Base-by-base conservation (phyloP, 139 green algal species). In the Picochlorum sp. region DNA sequence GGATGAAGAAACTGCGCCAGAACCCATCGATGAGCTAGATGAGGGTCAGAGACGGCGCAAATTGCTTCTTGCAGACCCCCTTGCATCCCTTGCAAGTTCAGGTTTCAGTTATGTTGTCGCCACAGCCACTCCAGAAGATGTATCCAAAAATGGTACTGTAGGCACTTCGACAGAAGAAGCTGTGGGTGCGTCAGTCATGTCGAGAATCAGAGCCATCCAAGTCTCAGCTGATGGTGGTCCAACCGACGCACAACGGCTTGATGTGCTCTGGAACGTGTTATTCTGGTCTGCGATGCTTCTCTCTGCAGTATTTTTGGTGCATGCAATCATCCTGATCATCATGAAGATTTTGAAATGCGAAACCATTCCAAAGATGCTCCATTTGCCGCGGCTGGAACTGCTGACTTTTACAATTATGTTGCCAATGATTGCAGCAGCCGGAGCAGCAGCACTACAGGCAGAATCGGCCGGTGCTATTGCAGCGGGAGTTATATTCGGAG, bases 321-420 rank as follows among this genome's bases (percentile, higher is more conserved):
- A 73, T 47, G 9, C 50, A 4, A 55, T 15, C 4, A 6, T 24
- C 6, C 10, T 20, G 2, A 6, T 8, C 10, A 10, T 38, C 15
- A 44, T 31, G 5, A 10, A 11, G 16, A 31, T 14, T 11, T 14
- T 52, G 7, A 60, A 67, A 45, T 20, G 16, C 5, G 58, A 57
- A 31, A 7, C 30, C 8, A 49, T 34, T 6, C 67, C 67, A 49
- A 75, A 75, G 51, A 75, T 75, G 68, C 51, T 75, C 57, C 65
- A 75, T 49, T 21, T 75, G 16, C 52, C 69, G 4, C 52, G 69
- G 26, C 41, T 76, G 18, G 66, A 76, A 64, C 51, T 76, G 44
- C 52, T 76, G 37, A 45, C 65, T 24, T 74, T 74, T 54, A 74
- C 69, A 60, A 74, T 74, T 47, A 64, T 60, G 24, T 47, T 74